Evolutionary conservation across 441 rosid species (phyloP).

Genomic region (Capsella rubella): DNA sequence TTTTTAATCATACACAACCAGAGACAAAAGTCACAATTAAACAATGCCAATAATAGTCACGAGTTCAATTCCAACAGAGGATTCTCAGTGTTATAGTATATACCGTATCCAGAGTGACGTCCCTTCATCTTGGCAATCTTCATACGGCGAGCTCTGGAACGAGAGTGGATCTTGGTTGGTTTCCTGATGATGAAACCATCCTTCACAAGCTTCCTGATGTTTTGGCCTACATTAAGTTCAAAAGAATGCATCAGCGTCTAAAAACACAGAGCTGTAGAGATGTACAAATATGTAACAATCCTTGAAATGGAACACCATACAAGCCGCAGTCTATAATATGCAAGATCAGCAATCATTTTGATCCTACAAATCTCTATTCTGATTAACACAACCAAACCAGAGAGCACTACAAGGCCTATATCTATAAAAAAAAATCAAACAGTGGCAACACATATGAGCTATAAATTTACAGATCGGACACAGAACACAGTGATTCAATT

Average conservation of each 20-base stretch:
- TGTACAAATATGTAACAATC: not conserved
- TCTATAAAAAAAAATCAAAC: not conserved
- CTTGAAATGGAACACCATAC: not conserved
- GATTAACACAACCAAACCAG: not conserved
- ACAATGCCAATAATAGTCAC: not conserved
- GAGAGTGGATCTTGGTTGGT: slow-evolving; percentile 59
- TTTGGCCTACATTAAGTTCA: slow-evolving; percentile 53
- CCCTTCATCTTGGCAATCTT: slow-evolving; percentile 55
- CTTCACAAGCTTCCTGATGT: slow-evolving; percentile 60
- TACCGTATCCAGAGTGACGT: slow-evolving; percentile 63
- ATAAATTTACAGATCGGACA: slow-evolving; percentile 17
- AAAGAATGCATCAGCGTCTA: not conserved
- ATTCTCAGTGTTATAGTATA: not conserved
- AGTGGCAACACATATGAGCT: not conserved
- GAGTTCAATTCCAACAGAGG: no score
- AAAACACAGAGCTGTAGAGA: not conserved
- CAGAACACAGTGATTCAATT: not conserved
- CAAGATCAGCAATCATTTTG: not conserved
- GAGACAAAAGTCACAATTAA: not conserved
- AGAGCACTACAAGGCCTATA: not conserved
- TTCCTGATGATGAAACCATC: slow-evolving; percentile 64
- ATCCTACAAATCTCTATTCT: not conserved
- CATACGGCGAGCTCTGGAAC: slow-evolving; percentile 51
- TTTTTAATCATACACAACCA: not conserved
- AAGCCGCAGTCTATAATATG: not conserved